Evolutionary conservation across 495 filamentous ascomycete genomes (phyloP).

Genomic region (Delitschia confertaspora): DNA sequence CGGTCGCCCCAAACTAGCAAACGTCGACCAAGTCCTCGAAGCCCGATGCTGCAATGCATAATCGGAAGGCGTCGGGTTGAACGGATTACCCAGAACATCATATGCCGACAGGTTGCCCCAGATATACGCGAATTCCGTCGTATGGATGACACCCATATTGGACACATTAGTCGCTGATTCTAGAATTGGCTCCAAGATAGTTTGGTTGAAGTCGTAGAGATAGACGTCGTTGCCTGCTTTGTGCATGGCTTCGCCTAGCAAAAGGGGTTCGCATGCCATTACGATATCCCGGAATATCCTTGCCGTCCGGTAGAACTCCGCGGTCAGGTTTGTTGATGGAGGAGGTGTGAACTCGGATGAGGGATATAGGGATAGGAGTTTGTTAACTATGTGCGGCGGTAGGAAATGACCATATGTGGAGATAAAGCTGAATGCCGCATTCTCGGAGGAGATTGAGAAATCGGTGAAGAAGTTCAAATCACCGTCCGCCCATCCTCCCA

Average conservation of each 20-base stretch:
- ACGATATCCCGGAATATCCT: constrained; percentile 12
- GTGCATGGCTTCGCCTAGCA: constrained; percentile 10
- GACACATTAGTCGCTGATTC: neutral
- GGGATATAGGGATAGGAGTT: constrained; percentile 10
- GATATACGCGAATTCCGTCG: constrained; percentile 15
- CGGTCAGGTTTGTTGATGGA: constrained; percentile 7
- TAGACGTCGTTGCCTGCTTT: constrained; percentile 3
- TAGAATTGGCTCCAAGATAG: constrained; percentile 11
- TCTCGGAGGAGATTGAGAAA: constrained; percentile 6
- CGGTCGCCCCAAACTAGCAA: neutral
- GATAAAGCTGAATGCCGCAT: constrained; percentile 8
- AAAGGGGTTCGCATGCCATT: constrained; percentile 11
- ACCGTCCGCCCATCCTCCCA: constrained; percentile 11
- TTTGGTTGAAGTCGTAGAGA: constrained; percentile 16
- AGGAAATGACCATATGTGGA: constrained; percentile 1
- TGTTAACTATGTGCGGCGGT: neutral
- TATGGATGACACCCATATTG: constrained; percentile 10
- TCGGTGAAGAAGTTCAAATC: constrained; percentile 14
- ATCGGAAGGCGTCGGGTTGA: constrained; percentile 3
- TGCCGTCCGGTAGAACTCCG: constrained; percentile 12
- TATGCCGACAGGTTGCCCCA: constrained; percentile 11
- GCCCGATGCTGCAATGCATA: constrained; percentile 1
- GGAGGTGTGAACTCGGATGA: constrained; percentile 6
- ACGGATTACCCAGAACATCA: constrained; percentile 3
- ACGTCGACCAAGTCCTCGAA: constrained; percentile 4